phyloP scores from a whole-genome alignment of 176 grass and related monocot species.

The Typha latifolia region DNA sequence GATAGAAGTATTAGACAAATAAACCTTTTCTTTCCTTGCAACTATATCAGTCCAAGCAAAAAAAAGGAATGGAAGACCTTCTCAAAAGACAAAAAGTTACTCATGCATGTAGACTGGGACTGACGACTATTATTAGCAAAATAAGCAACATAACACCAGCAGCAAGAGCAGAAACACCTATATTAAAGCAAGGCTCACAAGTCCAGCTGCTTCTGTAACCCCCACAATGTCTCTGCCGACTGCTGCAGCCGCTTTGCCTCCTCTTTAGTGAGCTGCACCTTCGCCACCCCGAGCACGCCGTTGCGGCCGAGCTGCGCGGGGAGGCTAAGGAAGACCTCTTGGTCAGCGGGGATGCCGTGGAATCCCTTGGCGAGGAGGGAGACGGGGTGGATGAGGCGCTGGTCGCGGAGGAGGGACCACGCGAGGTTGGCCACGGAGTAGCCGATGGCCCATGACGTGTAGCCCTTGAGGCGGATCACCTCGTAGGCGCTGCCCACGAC shows the following conservation, averaged over 20 bases:
- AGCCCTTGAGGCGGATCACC: conserved; percentile 65
- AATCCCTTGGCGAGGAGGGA: conserved; percentile 59
- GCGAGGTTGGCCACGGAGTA: conserved; percentile 67
- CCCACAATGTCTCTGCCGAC: conserved; percentile 67
- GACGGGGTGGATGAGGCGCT: conserved; percentile 68
- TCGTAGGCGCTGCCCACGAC: conserved; percentile 64
- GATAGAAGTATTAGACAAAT: too few relatives aligned
- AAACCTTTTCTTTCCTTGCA: too few relatives aligned
- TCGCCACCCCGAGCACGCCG: conserved; percentile 40
- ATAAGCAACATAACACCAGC: too few relatives aligned
- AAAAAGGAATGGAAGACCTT: too few relatives aligned
- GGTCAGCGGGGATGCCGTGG: conserved; percentile 46
- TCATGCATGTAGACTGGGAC: too few relatives aligned
- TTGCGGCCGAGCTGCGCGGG: conserved; percentile 41
- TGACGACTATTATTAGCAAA: too few relatives aligned
- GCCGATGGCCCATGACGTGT: conserved; percentile 89
- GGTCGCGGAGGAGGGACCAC: conserved; percentile 57
- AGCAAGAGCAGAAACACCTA: too few relatives aligned
- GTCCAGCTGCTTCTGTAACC: conserved; percentile 40
- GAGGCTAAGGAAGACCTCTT: conserved; percentile 75
- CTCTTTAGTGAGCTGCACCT: conserved; percentile 60
- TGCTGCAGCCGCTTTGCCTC: conserved; percentile 34
- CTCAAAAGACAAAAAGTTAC: too few relatives aligned
- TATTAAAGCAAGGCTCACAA: not conserved
- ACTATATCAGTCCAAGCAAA: too few relatives aligned